These are phyloP conservation scores for Jaltomata sinuosa DNA, from an alignment of 257 asterid genomes.

Conservation along the genomic window DNA sequence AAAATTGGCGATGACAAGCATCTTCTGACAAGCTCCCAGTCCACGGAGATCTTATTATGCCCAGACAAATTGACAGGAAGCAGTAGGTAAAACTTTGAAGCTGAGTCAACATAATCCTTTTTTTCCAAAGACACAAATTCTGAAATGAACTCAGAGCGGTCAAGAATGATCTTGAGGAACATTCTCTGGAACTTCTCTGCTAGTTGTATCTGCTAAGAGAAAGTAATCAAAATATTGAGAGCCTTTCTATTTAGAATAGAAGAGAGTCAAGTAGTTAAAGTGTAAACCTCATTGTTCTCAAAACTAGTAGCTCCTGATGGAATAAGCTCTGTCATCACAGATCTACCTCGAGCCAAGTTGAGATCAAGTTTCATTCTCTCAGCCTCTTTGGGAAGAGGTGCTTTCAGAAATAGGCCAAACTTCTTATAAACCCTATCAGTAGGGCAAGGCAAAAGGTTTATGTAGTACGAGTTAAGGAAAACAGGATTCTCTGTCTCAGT, in stretches of 20 bases:
- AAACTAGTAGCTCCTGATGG: slow-evolving; percentile 59
- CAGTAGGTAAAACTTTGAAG: slow-evolving; percentile 62
- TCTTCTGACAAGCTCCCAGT: slow-evolving; percentile 68
- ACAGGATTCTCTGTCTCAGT: slow-evolving; percentile 33
- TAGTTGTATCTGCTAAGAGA: slow-evolving; percentile 43
- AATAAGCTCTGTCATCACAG: slow-evolving; percentile 57
- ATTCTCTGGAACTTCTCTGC: slow-evolving; percentile 80
- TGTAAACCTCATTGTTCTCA: slow-evolving; percentile 54
- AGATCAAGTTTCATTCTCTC: slow-evolving; percentile 75
- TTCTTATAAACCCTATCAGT: slow-evolving; percentile 59
- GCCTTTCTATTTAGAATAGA: slow-evolving; percentile 6
- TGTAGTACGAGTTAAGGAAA: slow-evolving; percentile 44
- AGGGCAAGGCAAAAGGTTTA: slow-evolving; percentile 64
- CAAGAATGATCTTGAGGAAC: slow-evolving; percentile 73
- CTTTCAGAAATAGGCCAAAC: slow-evolving; percentile 78
- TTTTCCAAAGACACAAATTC: slow-evolving; percentile 57
- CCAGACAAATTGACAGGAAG: slow-evolving; percentile 55
- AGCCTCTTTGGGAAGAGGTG: slow-evolving; percentile 77
- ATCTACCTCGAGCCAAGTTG: slow-evolving; percentile 82
- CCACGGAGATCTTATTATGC: slow-evolving; percentile 46
- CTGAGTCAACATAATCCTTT: slow-evolving; percentile 24
- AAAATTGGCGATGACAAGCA: slow-evolving; percentile 85
- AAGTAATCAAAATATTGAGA: background rate
- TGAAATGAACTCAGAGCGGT: slow-evolving; percentile 48
- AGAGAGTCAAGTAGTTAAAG: background rate